phyloP scores from a whole-genome alignment of 306 rosid genomes.

The Citrullus mucosospermus region DNA sequence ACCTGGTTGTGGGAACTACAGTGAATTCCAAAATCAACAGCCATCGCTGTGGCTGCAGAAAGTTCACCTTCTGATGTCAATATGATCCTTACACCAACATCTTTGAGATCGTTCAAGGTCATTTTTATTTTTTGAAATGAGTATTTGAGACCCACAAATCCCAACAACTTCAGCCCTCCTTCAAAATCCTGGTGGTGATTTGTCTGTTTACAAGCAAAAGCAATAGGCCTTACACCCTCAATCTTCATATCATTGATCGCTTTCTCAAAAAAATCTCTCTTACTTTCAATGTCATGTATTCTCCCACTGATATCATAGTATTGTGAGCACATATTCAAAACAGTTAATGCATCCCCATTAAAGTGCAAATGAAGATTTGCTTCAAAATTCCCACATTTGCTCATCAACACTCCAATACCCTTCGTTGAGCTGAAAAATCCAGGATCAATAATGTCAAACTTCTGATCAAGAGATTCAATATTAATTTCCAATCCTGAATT shows the following conservation, averaged over 20 bases:
- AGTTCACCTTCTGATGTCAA: conserved; percentile 47
- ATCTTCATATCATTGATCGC: conserved; percentile 25
- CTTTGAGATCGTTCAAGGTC: conserved; percentile 17
- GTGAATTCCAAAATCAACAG: conserved; percentile 25
- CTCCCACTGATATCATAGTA: conserved; percentile 28
- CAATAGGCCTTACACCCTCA: conserved; percentile 34
- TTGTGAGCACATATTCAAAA: conserved; percentile 44
- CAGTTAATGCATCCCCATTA: conserved; percentile 38
- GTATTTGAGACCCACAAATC: conserved; percentile 31
- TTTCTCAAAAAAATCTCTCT: conserved; percentile 11
- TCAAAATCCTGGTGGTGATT: conserved; percentile 8
- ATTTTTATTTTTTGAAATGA: conserved; percentile 1
- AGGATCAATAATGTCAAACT: neutral
- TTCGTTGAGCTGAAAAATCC: conserved; percentile 14
- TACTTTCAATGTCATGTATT: conserved; percentile 18
- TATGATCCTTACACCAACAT: conserved; percentile 18
- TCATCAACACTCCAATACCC: conserved; percentile 20
- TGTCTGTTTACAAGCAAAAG: conserved; percentile 36
- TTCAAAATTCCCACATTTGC: conserved; percentile 4
- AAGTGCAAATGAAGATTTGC: conserved; percentile 30
- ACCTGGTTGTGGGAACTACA: neutral
- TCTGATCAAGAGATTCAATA: neutral
- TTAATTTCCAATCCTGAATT: neutral
- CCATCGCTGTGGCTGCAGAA: conserved; percentile 15
- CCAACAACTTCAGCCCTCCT: conserved; percentile 32